phyloP scores from a whole-genome alignment of 129 eudicot species.

The Erigeron canadensis region DNA sequence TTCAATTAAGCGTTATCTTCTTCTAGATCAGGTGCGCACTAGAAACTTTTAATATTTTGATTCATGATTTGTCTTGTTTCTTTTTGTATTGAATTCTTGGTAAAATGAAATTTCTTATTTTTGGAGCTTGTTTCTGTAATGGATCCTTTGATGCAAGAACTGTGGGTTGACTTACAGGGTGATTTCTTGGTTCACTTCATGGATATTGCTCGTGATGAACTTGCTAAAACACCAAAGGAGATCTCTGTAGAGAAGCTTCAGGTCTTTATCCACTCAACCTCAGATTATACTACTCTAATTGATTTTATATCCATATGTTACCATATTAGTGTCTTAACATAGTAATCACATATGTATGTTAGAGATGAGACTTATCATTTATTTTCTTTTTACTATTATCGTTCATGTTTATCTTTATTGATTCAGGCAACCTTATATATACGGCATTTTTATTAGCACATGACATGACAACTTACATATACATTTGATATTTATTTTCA shows the following conservation, averaged over 20 bases:
- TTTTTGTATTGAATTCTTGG: not conserved
- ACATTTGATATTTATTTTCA: conserved; percentile 27
- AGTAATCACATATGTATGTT: conserved; percentile 11
- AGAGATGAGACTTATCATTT: not conserved
- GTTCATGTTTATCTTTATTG: no score
- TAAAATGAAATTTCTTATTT: not conserved
- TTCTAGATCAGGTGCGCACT: conserved; percentile 85
- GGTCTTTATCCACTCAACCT: conserved; percentile 45
- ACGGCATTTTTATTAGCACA: no score
- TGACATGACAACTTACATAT: conserved; percentile 1
- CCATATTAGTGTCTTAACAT: not conserved
- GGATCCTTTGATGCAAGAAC: not conserved
- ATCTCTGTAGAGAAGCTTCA: conserved; percentile 94
- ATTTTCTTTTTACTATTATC: no score
- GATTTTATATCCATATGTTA: not conserved
- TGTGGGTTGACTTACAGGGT: conserved; percentile 56
- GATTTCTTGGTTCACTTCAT: conserved; percentile 98
- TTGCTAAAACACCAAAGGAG: conserved; percentile 78
- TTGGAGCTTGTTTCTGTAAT: conserved; percentile 16
- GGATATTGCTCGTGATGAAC: conserved; percentile 98
- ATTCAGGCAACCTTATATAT: no score
- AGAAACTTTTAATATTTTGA: not conserved
- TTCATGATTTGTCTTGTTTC: not conserved
- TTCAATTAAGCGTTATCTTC: conserved; percentile 95
- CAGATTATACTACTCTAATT: conserved; percentile 3